A percentile compares a stretch with the other conserved stretches of the same genome.
phyloP scores from a whole-genome alignment of 2,329 filamentous ascomycete genomes.

The Aureobasidium sp. region DNA sequence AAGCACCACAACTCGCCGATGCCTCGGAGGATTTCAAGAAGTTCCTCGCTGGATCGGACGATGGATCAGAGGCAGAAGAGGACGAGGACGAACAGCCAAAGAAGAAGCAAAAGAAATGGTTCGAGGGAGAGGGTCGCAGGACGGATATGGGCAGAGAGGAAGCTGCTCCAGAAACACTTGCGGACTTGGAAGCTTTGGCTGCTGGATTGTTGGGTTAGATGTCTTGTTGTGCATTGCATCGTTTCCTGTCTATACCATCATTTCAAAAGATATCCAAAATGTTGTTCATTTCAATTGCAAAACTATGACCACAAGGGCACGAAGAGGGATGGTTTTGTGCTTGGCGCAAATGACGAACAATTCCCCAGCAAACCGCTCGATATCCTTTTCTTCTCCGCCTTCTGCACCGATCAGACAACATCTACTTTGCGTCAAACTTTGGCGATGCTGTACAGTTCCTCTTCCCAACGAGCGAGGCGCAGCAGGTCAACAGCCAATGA shows the following conservation, averaged over 20 bases:
- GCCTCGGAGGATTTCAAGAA: slow-evolving; percentile 12
- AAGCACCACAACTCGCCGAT: slow-evolving; percentile 13
- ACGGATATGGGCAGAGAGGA: slow-evolving; percentile 39
- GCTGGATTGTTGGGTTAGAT: slow-evolving; percentile 50
- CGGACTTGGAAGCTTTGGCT: slow-evolving; percentile 70
- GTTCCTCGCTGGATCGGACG: slow-evolving; percentile 22
- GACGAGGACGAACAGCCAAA: slow-evolving; percentile 39
- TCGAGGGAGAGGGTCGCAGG: slow-evolving; percentile 50
- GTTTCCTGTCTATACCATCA: background rate
- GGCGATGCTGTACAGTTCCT: too few relatives aligned
- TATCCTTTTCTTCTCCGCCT: background rate
- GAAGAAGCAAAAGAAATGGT: slow-evolving; percentile 72
- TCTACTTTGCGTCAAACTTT: background rate
- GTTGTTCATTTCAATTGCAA: too few relatives aligned
- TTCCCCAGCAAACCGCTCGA: background rate
- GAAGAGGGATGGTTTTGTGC: background rate
- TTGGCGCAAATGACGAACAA: background rate
- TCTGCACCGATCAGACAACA: background rate
- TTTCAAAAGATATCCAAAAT: background rate
- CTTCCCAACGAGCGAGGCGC: background rate
- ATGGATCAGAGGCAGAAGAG: slow-evolving; percentile 33
- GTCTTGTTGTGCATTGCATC: background rate
- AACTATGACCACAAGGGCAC: too few relatives aligned
- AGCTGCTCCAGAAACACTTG: slow-evolving; percentile 69
- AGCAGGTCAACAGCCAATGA: background rate